These are phyloP conservation scores for Neurospora crassa DNA, from an alignment of 2,329 filamentous ascomycete genomes.

Conservation along the genomic window DNA sequence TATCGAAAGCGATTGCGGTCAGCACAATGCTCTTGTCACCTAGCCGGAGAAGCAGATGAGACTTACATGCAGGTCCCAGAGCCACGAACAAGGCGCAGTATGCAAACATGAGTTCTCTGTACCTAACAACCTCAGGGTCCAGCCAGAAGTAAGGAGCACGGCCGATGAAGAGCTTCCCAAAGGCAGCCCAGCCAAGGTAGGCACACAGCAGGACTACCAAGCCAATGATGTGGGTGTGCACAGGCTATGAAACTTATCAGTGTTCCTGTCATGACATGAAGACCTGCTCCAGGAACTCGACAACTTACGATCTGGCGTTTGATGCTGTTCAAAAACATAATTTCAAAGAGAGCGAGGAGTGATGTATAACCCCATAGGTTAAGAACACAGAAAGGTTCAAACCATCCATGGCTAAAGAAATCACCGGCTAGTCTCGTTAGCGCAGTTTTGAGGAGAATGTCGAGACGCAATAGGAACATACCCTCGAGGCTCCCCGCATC, in stretches of 20 bases:
- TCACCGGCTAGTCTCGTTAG: slow-evolving; percentile 31
- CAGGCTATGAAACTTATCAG: slow-evolving; percentile 26
- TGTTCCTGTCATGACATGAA: background rate
- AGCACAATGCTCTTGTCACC: background rate
- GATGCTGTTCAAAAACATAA: slow-evolving; percentile 42
- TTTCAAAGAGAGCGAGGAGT: slow-evolving; percentile 34
- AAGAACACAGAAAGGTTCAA: slow-evolving; percentile 36
- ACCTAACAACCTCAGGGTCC: slow-evolving; percentile 33
- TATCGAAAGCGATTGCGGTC: slow-evolving; percentile 5
- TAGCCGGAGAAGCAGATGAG: background rate
- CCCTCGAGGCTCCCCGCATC: too few relatives aligned
- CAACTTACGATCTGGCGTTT: slow-evolving; percentile 37
- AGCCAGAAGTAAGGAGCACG: slow-evolving; percentile 42
- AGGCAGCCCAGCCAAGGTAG: slow-evolving; percentile 41
- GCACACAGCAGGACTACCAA: slow-evolving; percentile 29
- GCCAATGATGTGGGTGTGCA: slow-evolving; percentile 33
- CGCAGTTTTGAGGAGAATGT: background rate
- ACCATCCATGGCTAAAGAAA: slow-evolving; percentile 37
- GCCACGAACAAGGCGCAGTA: slow-evolving; percentile 36
- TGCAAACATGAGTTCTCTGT: slow-evolving; percentile 32
- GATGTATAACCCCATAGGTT: slow-evolving; percentile 36
- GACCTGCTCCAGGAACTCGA: background rate
- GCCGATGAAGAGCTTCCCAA: slow-evolving; percentile 37
- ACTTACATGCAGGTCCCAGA: slow-evolving; percentile 36
- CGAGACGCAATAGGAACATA: background rate